Base-by-base conservation (phyloP, 441 rosid species). In the Rhodomyrtus psidioides region DNA sequence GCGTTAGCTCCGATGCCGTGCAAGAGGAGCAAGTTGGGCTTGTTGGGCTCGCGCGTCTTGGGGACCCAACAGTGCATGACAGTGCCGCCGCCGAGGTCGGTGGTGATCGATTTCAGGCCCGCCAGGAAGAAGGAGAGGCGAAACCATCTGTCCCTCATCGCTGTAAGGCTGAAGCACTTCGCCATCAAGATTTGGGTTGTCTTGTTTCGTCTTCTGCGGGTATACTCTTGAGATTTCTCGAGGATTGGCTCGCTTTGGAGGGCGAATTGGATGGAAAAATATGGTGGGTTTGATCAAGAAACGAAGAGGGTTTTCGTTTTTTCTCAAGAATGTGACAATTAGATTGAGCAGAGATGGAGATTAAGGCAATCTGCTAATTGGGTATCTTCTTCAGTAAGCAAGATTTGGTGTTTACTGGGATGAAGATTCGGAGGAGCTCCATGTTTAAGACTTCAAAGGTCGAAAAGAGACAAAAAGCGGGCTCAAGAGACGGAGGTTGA, bases 1-100 rank as follows among this genome's bases (percentile, higher is more conserved):
- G 98, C 96, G 88, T 94, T 94, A 90, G 97, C 98, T n/a, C 98
- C 98, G 88, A 95, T 85, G 82, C 98, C 97, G 89, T 95, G 98
- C 87, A 95, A 84, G 44, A 95, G 91, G 84, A 93, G 83, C 9
- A 95, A 89, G 9, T 93, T 86, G 84, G 92, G 95, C 87, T 91
- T 94, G 57, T 87, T 27, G 9, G 86, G 87, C 58, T 70, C 17
- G 88, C 87, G 90, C 46, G 82, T 27, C 82, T 85, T 91, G 39
- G 98, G 97, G 89, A 90, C 85, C 98, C 98, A 95, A 83, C 93
- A 92, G 91, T 95, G 98, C 90, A 94, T 88, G 89, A 94, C 65
- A 7, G 98, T 95, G 88, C 96, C 96, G 79, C 91, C 96, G 79
- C 94, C 93, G 90, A 95, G 94, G 87, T 94, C 97, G 84, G 93